These are phyloP conservation scores for Xylaria scruposa DNA, from an alignment of 495 filamentous ascomycete species.

Conservation along the genomic window DNA sequence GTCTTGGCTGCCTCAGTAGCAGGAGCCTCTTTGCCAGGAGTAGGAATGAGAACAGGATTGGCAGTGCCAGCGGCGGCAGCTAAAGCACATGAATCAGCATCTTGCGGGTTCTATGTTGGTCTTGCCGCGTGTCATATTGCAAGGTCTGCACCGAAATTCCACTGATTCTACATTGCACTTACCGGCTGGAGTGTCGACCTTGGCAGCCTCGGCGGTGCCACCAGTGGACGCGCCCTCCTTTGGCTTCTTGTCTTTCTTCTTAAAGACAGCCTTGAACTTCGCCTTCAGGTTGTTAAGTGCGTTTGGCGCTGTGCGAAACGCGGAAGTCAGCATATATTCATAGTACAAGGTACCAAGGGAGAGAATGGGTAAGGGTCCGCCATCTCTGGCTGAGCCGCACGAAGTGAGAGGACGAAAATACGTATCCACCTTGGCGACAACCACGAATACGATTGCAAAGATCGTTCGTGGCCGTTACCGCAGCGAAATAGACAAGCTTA, in stretches of 20 bases:
- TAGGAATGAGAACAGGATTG: not conserved
- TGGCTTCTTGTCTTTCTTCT: slow-evolving; percentile 43
- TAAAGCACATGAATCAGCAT: slow-evolving; percentile 21
- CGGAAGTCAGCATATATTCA: slow-evolving; percentile 31
- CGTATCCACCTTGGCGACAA: not conserved
- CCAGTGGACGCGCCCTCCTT: slow-evolving; percentile 37
- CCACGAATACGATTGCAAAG: not conserved
- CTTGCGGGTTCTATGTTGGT: not conserved
- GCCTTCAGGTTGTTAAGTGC: slow-evolving; percentile 46
- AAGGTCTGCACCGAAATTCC: not conserved
- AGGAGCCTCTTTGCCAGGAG: not conserved
- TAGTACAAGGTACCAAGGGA: slow-evolving; percentile 15
- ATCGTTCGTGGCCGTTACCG: slow-evolving; percentile 6
- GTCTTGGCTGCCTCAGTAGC: slow-evolving; percentile 21
- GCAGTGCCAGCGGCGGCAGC: slow-evolving; percentile 4
- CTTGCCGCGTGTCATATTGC: not conserved
- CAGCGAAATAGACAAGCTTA: slow-evolving; percentile 1
- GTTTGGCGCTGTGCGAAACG: slow-evolving; percentile 39
- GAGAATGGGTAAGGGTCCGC: slow-evolving; percentile 1
- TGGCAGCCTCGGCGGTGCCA: slow-evolving; percentile 31
- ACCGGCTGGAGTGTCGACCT: slow-evolving; percentile 26
- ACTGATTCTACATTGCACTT: slow-evolving; percentile 23
- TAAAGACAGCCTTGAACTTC: slow-evolving; percentile 64
- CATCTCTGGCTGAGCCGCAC: slow-evolving; percentile 10
- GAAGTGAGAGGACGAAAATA: slow-evolving; percentile 8